phyloP scores from a whole-genome alignment of 2,329 filamentous ascomycete genomes.

The Nothophoma quercina region DNA sequence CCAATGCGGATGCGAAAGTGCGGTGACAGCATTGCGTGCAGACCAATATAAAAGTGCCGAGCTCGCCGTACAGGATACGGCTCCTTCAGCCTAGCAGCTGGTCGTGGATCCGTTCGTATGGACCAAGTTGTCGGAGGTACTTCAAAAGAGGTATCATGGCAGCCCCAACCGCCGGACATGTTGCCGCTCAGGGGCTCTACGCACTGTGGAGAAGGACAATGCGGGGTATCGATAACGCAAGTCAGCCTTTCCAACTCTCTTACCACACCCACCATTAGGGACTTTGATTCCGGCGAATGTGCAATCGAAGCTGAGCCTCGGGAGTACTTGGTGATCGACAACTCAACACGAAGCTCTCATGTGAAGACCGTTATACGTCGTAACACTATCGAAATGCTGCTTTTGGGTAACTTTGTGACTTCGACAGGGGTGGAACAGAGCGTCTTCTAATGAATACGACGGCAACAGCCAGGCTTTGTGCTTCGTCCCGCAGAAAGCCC shows the following conservation, averaged over 20 bases:
- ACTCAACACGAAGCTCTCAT: neutral
- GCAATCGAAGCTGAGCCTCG: slow-evolving; percentile 1
- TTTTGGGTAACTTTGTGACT: neutral
- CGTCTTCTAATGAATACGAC: neutral
- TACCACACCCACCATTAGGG: slow-evolving; percentile 4
- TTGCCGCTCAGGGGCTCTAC: slow-evolving; percentile 9
- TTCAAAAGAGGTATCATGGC: slow-evolving; percentile 13
- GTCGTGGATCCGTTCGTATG: neutral
- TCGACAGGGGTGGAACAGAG: neutral
- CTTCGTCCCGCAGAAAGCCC: neutral
- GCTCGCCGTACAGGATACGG: slow-evolving; percentile 5
- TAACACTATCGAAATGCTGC: slow-evolving; percentile 6
- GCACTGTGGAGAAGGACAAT: slow-evolving; percentile 14
- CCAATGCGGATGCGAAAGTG: neutral
- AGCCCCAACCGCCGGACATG: slow-evolving; percentile 11
- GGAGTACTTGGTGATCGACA: slow-evolving; percentile 1
- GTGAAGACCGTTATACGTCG: slow-evolving; percentile 1
- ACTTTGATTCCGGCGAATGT: slow-evolving; percentile 4
- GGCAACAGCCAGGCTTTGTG: neutral
- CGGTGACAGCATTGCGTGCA: slow-evolving; percentile 7
- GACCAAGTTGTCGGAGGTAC: slow-evolving; percentile 11
- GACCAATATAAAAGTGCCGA: slow-evolving; percentile 14
- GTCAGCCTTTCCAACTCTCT: slow-evolving; percentile 9
- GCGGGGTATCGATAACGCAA: slow-evolving; percentile 18
- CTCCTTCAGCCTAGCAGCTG: slow-evolving; percentile 8